A percentile compares a stretch with the other conserved stretches of the same genome.
These are phyloP conservation scores for Harringtonia lauricola DNA, from an alignment of 2,329 filamentous ascomycete species.

Conservation along the genomic window DNA sequence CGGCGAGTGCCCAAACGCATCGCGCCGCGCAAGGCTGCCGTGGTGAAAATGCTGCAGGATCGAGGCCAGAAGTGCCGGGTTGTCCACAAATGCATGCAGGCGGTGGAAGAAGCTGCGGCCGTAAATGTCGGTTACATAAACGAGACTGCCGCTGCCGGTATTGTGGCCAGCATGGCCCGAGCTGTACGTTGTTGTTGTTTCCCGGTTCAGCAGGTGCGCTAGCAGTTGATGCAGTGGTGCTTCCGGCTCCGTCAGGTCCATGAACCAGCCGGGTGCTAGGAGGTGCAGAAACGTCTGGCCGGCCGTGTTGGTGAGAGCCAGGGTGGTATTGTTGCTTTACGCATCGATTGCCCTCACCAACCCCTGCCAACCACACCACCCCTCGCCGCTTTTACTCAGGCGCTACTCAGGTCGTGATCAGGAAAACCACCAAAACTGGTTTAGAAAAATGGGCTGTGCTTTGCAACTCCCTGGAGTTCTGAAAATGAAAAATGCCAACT, in stretches of 20 bases:
- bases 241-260: conserved; percentile 12
- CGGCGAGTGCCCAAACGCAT: conserved; percentile 34
- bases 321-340: conserved; percentile 13
- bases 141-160: conserved; percentile 11
- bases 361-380: too few relatives aligned
- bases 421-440: too few relatives aligned
- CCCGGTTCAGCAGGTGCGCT: conserved; percentile 15
- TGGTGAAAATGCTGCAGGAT: conserved; percentile 24
- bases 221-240: conserved; percentile 18
- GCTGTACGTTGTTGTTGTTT: too few relatives aligned
- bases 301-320: conserved; percentile 27
- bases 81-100: conserved; percentile 19
- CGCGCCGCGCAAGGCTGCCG: conserved; percentile 25
- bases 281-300: conserved; percentile 39
- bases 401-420: too few relatives aligned
- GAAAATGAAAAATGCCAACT: too few relatives aligned
- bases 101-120: conserved; percentile 43
- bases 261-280: conserved; percentile 24
- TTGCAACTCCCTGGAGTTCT: too few relatives aligned
- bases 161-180: too few relatives aligned
- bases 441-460: too few relatives aligned
- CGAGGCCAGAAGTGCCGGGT: conserved; percentile 17
- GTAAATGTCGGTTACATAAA: conserved; percentile 33
- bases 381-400: too few relatives aligned
- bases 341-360: too few relatives aligned